Evolutionary conservation across 306 rosid genomes (phyloP).

Genomic region (Urtica urens): DNA sequence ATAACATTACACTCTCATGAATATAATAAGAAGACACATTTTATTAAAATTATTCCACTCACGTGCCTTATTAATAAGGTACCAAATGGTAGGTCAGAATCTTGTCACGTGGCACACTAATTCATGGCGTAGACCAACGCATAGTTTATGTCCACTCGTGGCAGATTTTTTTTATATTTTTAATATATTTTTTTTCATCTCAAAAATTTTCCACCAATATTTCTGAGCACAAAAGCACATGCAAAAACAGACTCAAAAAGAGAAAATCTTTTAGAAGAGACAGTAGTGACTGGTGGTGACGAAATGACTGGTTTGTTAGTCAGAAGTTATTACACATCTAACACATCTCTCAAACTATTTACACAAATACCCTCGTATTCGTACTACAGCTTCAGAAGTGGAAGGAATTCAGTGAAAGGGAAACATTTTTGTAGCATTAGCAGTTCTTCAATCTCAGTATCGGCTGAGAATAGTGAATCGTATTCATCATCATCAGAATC

Average conservation of each 20-base stretch:
- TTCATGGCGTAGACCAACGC: conserved; percentile 7
- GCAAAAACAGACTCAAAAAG: background rate
- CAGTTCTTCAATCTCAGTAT: conserved; percentile 21
- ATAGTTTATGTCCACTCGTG: conserved; percentile 15
- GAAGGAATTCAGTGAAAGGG: background rate
- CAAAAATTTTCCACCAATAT: background rate
- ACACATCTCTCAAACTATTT: background rate
- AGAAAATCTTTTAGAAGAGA: background rate
- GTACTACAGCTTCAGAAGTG: no score
- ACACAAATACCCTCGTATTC: no score
- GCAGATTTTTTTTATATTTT: background rate
- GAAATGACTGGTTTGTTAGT: conserved; percentile 37
- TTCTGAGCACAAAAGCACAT: background rate
- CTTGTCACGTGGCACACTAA: background rate
- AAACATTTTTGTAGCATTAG: no score
- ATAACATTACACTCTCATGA: no score
- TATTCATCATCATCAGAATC: no score
- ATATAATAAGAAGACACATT: no score
- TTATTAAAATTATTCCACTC: no score
- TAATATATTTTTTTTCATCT: background rate
- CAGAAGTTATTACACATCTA: conserved; percentile 22
- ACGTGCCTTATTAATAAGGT: background rate
- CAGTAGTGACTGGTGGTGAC: background rate
- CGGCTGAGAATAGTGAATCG: conserved; percentile 23
- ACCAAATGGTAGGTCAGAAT: conserved; percentile 1